A percentile compares a stretch with the other conserved stretches of the same genome.
These are phyloP conservation scores for Zygosaccharomyces rouxii DNA, from an alignment of 805 yeast species.

Conservation along the genomic window DNA sequence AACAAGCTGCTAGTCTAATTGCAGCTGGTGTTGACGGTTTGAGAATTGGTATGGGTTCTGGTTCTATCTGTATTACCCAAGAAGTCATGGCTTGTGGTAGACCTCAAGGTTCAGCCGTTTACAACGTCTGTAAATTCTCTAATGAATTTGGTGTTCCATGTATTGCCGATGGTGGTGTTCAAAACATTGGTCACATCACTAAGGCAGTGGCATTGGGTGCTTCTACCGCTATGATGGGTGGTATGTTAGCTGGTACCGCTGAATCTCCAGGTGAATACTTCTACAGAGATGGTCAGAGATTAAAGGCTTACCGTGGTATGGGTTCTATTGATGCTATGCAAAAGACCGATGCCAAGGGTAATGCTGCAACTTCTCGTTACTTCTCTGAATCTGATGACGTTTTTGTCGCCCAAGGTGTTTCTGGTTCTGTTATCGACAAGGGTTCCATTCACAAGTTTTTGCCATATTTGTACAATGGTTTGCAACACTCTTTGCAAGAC, in stretches of 20 bases:
- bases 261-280: conserved; percentile 98
- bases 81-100: conserved; percentile 99
- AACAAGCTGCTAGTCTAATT: conserved; percentile 94
- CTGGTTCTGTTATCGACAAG: conserved; percentile 94
- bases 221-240: conserved; percentile 98
- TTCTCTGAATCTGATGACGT: conserved; percentile 94
- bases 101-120: conserved; percentile 99
- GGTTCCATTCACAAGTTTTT: conserved; percentile 91
- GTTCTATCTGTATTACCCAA: conserved; percentile 98
- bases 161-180: conserved; percentile 99
- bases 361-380: conserved; percentile 97
- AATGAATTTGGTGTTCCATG: conserved; percentile 96
- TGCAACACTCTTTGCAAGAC: conserved; percentile 98
- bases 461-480: conserved; percentile 91
- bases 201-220: conserved; percentile 97
- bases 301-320: conserved; percentile 98
- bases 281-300: conserved; percentile 96
- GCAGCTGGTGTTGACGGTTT: conserved; percentile 96
- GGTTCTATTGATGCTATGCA: conserved; percentile 99
- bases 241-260: conserved; percentile 96
- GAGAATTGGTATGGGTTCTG: conserved; percentile 99
- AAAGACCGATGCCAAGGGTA: conserved; percentile 78
- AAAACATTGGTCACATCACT: conserved; percentile 96
- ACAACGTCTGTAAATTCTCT: conserved; percentile 89
- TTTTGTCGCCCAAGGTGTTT: conserved; percentile 97